These are phyloP conservation scores for Fragaria ananassa DNA, from an alignment of 306 rosid genomes.

Conservation along the genomic window DNA sequence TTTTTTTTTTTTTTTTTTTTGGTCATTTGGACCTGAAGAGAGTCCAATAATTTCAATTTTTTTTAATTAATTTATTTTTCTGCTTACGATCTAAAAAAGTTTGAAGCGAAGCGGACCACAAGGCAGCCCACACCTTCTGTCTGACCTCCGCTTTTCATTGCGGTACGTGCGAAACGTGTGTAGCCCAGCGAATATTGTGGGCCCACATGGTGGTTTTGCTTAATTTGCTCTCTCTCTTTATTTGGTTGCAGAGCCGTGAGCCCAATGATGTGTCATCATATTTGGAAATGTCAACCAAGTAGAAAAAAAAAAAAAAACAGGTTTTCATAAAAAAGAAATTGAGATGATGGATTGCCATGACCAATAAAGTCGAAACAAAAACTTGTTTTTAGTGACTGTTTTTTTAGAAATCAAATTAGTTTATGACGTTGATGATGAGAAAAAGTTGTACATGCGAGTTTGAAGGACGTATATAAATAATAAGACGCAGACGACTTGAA, in stretches of 20 bases:
- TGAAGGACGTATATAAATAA: too few relatives aligned
- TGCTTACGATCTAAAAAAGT: neutral
- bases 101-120: conserved; percentile 33
- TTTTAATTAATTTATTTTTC: neutral
- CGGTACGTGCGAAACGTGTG: conserved; percentile 19
- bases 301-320: too few relatives aligned
- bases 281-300: neutral
- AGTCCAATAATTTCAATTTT: conserved; percentile 51
- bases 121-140: conserved; percentile 14
- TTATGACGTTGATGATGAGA: too few relatives aligned
- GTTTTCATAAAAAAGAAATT: too few relatives aligned
- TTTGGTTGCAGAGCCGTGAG: neutral
- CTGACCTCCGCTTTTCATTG: neutral
- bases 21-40: conserved; percentile 42
- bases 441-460: too few relatives aligned
- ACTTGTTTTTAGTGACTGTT: too few relatives aligned
- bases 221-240: neutral
- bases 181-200: conserved; percentile 34
- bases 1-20: conserved; percentile 30
- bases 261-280: conserved; percentile 22
- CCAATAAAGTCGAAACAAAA: too few relatives aligned
- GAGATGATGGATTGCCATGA: too few relatives aligned
- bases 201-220: neutral
- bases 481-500: too few relatives aligned
- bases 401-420: too few relatives aligned